phyloP scores from a whole-genome alignment of 1,284 basidiomycete species.

The Xerocomus minutiporus region DNA sequence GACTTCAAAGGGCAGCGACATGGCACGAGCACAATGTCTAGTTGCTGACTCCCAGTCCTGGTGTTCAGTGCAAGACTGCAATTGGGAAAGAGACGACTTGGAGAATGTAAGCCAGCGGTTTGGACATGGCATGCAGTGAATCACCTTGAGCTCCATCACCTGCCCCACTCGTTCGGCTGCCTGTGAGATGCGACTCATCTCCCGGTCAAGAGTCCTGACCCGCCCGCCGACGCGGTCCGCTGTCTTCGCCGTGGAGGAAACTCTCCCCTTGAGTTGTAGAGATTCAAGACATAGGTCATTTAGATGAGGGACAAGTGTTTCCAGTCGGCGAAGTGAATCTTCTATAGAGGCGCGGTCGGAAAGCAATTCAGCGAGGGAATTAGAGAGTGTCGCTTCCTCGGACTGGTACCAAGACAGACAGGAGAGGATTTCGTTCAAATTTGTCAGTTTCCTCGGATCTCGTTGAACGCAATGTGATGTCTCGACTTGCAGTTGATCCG shows the following conservation, averaged over 20 bases:
- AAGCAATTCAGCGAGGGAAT: constrained; percentile 70
- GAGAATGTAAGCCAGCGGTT: constrained; percentile 13
- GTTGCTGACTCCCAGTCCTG: constrained; percentile 96
- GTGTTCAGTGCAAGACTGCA: constrained; percentile 75
- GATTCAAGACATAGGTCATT: constrained; percentile 64
- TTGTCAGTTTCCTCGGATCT: constrained; percentile 55
- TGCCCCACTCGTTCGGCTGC: constrained; percentile 82
- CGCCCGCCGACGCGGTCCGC: constrained; percentile 88
- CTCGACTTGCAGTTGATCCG: constrained; percentile 12
- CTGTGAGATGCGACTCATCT: constrained; percentile 83
- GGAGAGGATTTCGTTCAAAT: constrained; percentile 63
- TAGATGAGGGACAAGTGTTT: constrained; percentile 60
- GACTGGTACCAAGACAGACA: constrained; percentile 72
- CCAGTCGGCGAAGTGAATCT: constrained; percentile 59
- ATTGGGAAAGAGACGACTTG: constrained; percentile 74
- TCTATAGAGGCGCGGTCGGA: constrained; percentile 66
- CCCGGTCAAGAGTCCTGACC: constrained; percentile 84
- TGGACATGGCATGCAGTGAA: constrained; percentile 6
- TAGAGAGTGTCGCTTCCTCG: constrained; percentile 74
- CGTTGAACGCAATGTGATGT: constrained; percentile 8
- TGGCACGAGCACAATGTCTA: constrained; percentile 84
- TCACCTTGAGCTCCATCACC: constrained; percentile 86
- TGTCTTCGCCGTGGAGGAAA: constrained; percentile 71
- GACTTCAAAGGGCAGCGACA: constrained; percentile 76
- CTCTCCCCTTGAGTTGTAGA: constrained; percentile 49